phyloP scores from a whole-genome alignment of 441 rosid genomes.

The Populus hybrid region DNA sequence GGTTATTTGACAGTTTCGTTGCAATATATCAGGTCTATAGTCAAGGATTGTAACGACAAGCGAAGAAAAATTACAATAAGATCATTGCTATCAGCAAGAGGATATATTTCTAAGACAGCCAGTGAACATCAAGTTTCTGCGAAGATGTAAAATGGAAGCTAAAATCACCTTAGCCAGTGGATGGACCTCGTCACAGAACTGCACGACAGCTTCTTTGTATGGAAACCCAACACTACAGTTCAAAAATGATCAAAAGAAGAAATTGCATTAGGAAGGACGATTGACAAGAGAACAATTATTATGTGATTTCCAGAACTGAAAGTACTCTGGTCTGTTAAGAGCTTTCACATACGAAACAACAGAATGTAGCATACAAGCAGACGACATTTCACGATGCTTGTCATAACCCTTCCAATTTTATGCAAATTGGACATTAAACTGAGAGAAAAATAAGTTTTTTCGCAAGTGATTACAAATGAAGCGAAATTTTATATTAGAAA shows the following conservation, averaged over 20 bases:
- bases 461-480: background rate
- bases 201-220: constrained; percentile 51
- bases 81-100: background rate
- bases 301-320: background rate
- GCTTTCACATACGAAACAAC: background rate
- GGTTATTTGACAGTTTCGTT: background rate
- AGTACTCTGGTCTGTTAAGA: background rate
- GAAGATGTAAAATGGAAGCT: background rate
- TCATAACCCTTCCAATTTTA: background rate
- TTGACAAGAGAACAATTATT: background rate
- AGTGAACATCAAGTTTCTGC: background rate
- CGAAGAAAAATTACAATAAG: background rate
- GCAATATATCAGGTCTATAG: background rate
- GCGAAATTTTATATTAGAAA: background rate
- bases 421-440: background rate
- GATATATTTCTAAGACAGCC: background rate
- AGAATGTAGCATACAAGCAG: background rate
- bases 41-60: background rate
- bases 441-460: background rate
- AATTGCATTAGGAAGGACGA: background rate
- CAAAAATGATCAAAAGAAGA: constrained; percentile 12
- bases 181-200: constrained; percentile 56
- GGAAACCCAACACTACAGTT: constrained; percentile 49
- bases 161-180: constrained; percentile 51
- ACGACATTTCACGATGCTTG: background rate